These are phyloP conservation scores for Sphaerulina musiva DNA, from an alignment of 2,329 filamentous ascomycete genomes.

Conservation along the genomic window DNA sequence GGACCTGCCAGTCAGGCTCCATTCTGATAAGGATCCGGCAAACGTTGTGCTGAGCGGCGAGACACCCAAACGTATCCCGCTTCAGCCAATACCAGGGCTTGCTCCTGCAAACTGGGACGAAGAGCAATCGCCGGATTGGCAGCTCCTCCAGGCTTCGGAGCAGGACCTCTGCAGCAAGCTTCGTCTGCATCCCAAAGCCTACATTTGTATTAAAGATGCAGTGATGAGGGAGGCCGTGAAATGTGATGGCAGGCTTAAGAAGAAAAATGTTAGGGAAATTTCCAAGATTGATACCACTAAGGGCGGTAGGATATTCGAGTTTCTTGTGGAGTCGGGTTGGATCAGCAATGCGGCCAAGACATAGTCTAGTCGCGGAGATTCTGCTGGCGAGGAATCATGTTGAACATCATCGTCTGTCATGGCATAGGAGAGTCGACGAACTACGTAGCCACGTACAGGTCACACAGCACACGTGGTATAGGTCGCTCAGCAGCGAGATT, in stretches of 20 bases:
- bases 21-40: slow-evolving; percentile 8
- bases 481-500: too few species aligned
- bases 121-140: slow-evolving; percentile 73
- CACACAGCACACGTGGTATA: too few species aligned
- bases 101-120: slow-evolving; percentile 62
- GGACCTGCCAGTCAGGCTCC: slow-evolving; percentile 30
- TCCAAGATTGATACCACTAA: slow-evolving; percentile 79
- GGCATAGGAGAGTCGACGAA: too few species aligned
- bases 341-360: slow-evolving; percentile 57
- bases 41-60: slow-evolving; percentile 29
- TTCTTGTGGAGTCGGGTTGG: slow-evolving; percentile 89
- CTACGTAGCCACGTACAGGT: too few species aligned
- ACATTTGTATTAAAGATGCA: slow-evolving; percentile 87
- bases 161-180: slow-evolving; percentile 77
- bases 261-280: slow-evolving; percentile 85
- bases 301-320: slow-evolving; percentile 81
- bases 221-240: slow-evolving; percentile 87
- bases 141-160: slow-evolving; percentile 79
- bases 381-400: too few species aligned
- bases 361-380: neutral
- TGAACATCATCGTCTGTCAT: too few species aligned
- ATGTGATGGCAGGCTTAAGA: slow-evolving; percentile 80
- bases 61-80: slow-evolving; percentile 23
- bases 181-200: slow-evolving; percentile 86
- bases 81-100: slow-evolving; percentile 43